Evolutionary conservation across 2,329 filamentous ascomycete species (phyloP), one percentile per base, ranked within the genome.

Genomic region (Calonectria pseudoreteaudii): DNA sequence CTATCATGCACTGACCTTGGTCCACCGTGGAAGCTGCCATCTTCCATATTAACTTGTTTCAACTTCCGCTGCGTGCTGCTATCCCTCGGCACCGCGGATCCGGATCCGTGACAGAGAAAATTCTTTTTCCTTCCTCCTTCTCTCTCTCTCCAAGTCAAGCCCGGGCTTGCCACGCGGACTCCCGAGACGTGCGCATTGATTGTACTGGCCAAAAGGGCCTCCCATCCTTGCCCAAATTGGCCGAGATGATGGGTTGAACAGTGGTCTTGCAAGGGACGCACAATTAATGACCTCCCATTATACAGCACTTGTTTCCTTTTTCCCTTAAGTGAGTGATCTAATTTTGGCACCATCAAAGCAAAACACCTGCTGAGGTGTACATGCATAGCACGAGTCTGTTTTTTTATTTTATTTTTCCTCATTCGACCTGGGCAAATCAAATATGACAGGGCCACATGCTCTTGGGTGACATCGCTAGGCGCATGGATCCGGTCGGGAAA

Each of bases 1-100:
- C 50, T 26, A 30, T 20, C 9, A 53, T 53, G 50, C 50, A 30
- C 20, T 53, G 26, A 13, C 50, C 50, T 31, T 47, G 34, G 34
- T 28, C 34, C 34, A 28, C 18, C 16, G 18, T 44, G 38, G 14
- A 20, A 44, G 28, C 38, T 31, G 60, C 60, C 60, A 49, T 44
- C 60, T 65, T 20, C 60, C 38, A 34, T 65, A 65, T 49, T 65
- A 65, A 65, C 44, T 65, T 65, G 60, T 65, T 65, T 65, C 60
- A 31, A 65, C 41, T 65, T 65, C 38, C 60, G 41, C 28, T 65
- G 20, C 28, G 28, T 28, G n/a, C 13, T 49, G 28, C 60, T 65
- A 10, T 38, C 41, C 23, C 50, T n/a, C 60, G 60, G 60, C 16
- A 41, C 60, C 26, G 23, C 36, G 56, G 34, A 23, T 28, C 14